Evolutionary conservation across 257 asterid genomes (phyloP).

Genomic region (Solanum gracilifrons): DNA sequence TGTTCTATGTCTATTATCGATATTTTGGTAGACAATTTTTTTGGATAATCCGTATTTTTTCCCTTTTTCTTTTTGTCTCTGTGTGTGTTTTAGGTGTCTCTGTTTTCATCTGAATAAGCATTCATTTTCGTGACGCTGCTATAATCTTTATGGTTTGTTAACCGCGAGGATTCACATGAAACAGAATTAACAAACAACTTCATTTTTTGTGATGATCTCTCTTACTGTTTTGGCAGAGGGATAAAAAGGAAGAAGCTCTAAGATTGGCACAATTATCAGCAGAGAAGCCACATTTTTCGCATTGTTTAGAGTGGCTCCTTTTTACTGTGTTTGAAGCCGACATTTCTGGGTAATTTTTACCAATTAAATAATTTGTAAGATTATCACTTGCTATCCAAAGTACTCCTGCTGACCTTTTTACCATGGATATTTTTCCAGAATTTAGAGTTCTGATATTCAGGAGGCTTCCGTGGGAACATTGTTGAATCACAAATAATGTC

Average conservation of each 20-base stretch:
- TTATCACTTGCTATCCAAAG: not conserved
- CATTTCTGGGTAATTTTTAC: constrained; percentile 58
- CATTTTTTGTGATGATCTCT: not conserved
- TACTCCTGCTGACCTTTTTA: not conserved
- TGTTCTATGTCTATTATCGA: not conserved
- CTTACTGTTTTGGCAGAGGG: constrained; percentile 55
- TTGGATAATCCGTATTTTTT: not conserved
- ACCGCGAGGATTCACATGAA: not conserved
- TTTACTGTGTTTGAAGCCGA: constrained; percentile 98
- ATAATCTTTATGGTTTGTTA: not conserved
- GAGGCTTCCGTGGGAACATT: not conserved
- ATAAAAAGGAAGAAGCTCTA: constrained; percentile 93
- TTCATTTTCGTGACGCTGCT: not conserved
- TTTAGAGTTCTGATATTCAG: not conserved
- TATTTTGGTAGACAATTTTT: not conserved
- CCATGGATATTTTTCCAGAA: not conserved
- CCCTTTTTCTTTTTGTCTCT: not conserved
- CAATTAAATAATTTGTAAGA: not conserved
- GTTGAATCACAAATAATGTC: not conserved
- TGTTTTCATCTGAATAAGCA: not conserved
- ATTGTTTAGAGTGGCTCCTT: constrained; percentile 97
- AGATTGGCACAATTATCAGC: constrained; percentile 84
- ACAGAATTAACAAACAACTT: not conserved
- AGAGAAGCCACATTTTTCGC: constrained; percentile 99
- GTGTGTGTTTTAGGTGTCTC: not conserved